Evolutionary conservation across 129 eudicot species (phyloP), one percentile per base, ranked within the genome.

Genomic region (Ambrosia artemisiifolia): DNA sequence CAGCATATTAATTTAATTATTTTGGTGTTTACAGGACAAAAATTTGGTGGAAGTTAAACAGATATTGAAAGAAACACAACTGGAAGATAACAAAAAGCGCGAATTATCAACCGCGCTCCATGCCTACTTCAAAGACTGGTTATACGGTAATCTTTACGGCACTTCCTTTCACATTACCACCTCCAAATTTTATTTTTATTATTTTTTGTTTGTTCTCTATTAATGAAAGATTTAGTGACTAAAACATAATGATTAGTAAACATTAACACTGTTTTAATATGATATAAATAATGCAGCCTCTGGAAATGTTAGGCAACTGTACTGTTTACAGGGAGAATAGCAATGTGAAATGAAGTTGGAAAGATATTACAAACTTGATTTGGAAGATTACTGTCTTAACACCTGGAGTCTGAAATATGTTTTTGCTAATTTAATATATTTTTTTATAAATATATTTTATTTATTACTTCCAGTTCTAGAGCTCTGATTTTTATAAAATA

Each of bases 291-390:
- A 51, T 73, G 74, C 97, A 95, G 99, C 96, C 48, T 95, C 99
- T 33, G 99, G 99, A 74, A 95, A 88, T 74, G 81, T 95, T 69
- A 83, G 99, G 73, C 99, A 95, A 71, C 88, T 95, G 35, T 95
- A 88, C 72, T 91, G 91, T 86, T 72, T 86, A 75, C 99, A 87
- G 59, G 96, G 96, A 34, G 99, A 95, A 68, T 91, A 75, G 80
- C 55, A 59, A 62, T 28, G 47, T 34, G 53, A 28, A 57, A 12
- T 48, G 43, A 10, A 57, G 36, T 33, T n/a, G 69, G 71, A 28
- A 77, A 48, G 76, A 78, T 70, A 62, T 62, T 11, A 50, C n/a
- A 36, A 63, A 78, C 49, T 28, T 63, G 59, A 50, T 42, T 70
- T 62, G 35, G 48, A 70, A 70, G 50, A 70, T 24, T 69, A 60